phyloP scores from a whole-genome alignment of 2,329 filamentous ascomycete species.

The Calonectria pseudoturangicola region DNA sequence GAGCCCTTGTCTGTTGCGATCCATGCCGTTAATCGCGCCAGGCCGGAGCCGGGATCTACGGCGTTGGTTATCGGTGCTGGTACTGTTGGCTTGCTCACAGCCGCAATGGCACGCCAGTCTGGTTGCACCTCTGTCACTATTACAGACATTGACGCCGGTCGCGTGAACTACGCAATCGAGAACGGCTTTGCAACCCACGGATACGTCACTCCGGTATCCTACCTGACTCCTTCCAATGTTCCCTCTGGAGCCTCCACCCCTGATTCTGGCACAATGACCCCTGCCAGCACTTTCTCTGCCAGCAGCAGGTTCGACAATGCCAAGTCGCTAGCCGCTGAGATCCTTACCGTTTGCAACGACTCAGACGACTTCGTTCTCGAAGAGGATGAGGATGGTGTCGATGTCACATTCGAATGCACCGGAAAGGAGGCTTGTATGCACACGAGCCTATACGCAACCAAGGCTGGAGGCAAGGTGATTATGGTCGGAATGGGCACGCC shows the following conservation, averaged over 20 bases:
- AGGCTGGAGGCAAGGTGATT: constrained; percentile 82
- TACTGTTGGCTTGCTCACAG: constrained; percentile 77
- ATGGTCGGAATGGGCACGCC: constrained; percentile 89
- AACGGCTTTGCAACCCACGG: constrained; percentile 77
- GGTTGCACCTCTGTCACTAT: constrained; percentile 77
- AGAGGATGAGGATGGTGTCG: constrained; percentile 80
- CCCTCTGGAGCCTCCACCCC: constrained; percentile 71
- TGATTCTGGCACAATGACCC: constrained; percentile 61
- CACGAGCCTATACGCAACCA: constrained; percentile 82
- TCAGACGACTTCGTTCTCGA: constrained; percentile 58
- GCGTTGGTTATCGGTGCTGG: constrained; percentile 80
- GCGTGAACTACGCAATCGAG: constrained; percentile 75
- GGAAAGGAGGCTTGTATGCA: constrained; percentile 85
- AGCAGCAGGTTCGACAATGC: constrained; percentile 71
- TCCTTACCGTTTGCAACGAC: constrained; percentile 64
- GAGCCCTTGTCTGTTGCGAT: constrained; percentile 78
- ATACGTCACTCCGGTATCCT: constrained; percentile 69
- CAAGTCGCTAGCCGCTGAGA: constrained; percentile 69
- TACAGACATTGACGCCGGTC: constrained; percentile 75
- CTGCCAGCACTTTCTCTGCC: constrained; percentile 66
- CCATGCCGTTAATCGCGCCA: constrained; percentile 75
- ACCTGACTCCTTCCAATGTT: constrained; percentile 65
- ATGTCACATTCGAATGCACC: constrained; percentile 85
- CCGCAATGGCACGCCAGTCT: constrained; percentile 76
- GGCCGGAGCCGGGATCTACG: constrained; percentile 70